These are phyloP conservation scores for Calonectria ilicicola DNA, from an alignment of 2,329 filamentous ascomycete species.

Conservation along the genomic window DNA sequence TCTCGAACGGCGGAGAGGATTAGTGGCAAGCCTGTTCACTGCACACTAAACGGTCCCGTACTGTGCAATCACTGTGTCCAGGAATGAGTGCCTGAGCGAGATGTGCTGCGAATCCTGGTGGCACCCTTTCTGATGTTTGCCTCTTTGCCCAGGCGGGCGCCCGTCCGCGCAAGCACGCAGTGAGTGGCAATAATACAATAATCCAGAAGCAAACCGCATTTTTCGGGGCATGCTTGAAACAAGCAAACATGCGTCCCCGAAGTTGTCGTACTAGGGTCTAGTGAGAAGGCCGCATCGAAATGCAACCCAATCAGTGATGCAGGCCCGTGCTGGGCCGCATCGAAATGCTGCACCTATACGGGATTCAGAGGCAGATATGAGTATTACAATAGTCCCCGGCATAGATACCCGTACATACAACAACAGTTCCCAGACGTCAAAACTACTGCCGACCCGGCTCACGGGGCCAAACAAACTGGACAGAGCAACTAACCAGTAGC, in stretches of 20 bases:
- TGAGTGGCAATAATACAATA: not conserved
- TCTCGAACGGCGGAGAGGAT: not conserved
- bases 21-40: not conserved
- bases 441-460: conserved; percentile 11
- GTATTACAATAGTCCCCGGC: not conserved
- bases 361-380: not conserved
- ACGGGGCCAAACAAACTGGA: conserved; percentile 7
- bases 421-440: not conserved
- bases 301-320: not conserved
- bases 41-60: not conserved
- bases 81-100: not conserved
- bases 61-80: not conserved
- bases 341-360: not conserved
- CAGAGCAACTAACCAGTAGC: conserved; percentile 12
- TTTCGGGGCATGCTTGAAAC: not conserved
- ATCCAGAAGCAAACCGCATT: not conserved
- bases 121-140: not conserved
- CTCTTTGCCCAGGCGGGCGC: not conserved
- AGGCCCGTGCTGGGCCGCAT: not conserved
- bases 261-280: not conserved
- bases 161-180: not conserved
- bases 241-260: not conserved
- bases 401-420: conserved; percentile 2
- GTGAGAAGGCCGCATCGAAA: not conserved
- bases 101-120: not conserved